Percentiles rank a stretch among this genome's conserved stretches.
phyloP scores from a whole-genome alignment of 2,329 filamentous ascomycete species.

The Xylariaceae sp. region DNA sequence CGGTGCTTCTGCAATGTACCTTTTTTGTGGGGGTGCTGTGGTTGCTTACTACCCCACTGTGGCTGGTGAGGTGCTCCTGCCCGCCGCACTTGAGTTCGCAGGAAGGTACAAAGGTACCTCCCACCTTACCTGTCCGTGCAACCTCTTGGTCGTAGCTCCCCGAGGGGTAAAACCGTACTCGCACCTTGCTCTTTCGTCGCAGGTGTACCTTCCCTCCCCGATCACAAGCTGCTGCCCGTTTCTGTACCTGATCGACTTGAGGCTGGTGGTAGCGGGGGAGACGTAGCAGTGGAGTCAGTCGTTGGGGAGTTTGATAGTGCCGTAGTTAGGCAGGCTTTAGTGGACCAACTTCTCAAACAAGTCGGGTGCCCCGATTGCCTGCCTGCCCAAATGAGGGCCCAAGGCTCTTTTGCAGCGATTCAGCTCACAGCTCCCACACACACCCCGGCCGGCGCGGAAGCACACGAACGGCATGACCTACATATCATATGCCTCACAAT shows the following conservation, averaged over 20 bases:
- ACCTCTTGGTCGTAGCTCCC: too few relatives aligned
- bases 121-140: too few relatives aligned
- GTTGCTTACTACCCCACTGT: background rate
- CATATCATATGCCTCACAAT: background rate
- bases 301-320: background rate
- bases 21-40: background rate
- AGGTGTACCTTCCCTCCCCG: too few relatives aligned
- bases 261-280: too few relatives aligned
- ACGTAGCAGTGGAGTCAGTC: too few relatives aligned
- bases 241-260: too few relatives aligned
- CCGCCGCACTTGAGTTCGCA: too few relatives aligned
- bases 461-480: background rate
- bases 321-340: background rate
- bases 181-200: too few relatives aligned
- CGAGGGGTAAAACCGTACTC: too few relatives aligned
- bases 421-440: background rate
- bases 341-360: background rate
- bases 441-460: background rate
- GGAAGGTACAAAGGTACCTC: too few relatives aligned
- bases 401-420: background rate
- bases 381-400: background rate
- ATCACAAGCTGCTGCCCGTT: too few relatives aligned
- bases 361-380: background rate
- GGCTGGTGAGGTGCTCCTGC: background rate
- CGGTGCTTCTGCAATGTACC: slow-evolving; percentile 1